These are phyloP conservation scores for Moringa oleifera DNA, from an alignment of 345 rosid genomes.

Conservation along the genomic window DNA sequence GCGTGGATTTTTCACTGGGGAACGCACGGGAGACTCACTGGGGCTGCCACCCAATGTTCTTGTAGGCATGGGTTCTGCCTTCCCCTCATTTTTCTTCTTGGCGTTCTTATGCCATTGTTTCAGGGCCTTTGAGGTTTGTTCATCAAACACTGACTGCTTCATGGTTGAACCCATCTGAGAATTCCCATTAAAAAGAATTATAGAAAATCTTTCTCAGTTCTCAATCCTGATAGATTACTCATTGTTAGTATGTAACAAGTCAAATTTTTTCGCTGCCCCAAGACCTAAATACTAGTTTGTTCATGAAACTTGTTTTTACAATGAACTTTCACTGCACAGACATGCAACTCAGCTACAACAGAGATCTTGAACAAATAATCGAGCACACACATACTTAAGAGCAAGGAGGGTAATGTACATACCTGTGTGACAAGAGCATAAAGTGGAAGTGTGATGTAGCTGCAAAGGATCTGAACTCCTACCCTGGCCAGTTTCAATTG, in stretches of 20 bases:
- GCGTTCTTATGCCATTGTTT: conserved; percentile 81
- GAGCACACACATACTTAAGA: background rate
- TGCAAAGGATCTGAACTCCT: conserved; percentile 75
- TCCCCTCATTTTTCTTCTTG: conserved; percentile 41
- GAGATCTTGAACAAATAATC: background rate
- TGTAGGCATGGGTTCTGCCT: conserved; percentile 14
- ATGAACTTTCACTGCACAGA: too few relatives aligned
- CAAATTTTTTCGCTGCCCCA: too few relatives aligned
- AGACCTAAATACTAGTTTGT: too few relatives aligned
- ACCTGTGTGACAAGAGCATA: conserved; percentile 99
- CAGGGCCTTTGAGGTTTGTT: conserved; percentile 79
- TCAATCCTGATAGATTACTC: too few relatives aligned
- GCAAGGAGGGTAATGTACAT: background rate
- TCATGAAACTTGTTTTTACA: too few relatives aligned
- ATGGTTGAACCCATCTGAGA: conserved; percentile 93
- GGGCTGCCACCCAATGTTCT: conserved; percentile 28
- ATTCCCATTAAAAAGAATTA: conserved; percentile 3
- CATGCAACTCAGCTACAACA: too few relatives aligned
- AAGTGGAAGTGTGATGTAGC: conserved; percentile 91
- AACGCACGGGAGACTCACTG: conserved; percentile 14
- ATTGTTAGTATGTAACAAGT: too few relatives aligned
- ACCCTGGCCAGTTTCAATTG: conserved; percentile 32
- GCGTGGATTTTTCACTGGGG: conserved; percentile 12
- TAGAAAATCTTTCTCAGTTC: too few relatives aligned
- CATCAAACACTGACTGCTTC: conserved; percentile 90